phyloP scores from a whole-genome alignment of 139 green algal genomes.

The Volvox africanus region DNA sequence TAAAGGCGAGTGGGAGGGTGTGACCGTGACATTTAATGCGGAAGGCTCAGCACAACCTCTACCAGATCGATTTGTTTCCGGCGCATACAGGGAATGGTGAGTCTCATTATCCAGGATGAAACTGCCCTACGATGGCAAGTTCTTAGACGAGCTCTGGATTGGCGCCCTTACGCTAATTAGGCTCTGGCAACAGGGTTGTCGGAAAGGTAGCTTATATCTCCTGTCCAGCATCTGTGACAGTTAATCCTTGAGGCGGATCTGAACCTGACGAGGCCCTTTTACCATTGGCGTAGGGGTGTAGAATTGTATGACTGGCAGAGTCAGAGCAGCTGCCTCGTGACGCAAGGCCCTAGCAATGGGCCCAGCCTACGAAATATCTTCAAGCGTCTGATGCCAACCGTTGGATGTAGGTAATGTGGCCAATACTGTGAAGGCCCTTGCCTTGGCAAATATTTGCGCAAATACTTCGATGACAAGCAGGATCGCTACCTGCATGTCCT shows the following conservation, averaged over 20 bases:
- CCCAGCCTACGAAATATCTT: background rate
- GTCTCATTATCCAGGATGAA: background rate
- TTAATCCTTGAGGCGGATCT: too few species aligned
- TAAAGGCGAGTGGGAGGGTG: slow-evolving; percentile 79
- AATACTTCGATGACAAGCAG: too few species aligned
- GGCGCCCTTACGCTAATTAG: too few species aligned
- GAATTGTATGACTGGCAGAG: slow-evolving; percentile 82
- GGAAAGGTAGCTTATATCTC: too few species aligned
- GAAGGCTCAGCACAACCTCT: slow-evolving; percentile 60
- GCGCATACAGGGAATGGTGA: slow-evolving; percentile 76
- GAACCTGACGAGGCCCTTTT: too few species aligned
- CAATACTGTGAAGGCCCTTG: too few species aligned
- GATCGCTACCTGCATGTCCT: too few species aligned
- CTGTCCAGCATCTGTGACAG: too few species aligned
- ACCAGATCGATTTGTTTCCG: slow-evolving; percentile 68
- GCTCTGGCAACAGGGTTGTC: too few species aligned
- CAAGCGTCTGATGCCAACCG: slow-evolving; percentile 31
- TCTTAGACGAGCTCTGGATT: too few species aligned
- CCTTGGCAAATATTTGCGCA: too few species aligned
- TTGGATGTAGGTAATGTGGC: slow-evolving; percentile 17
- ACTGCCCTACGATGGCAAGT: too few species aligned
- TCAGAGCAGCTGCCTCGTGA: slow-evolving; percentile 67
- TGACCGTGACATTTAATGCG: slow-evolving; percentile 65
- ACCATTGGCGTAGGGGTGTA: slow-evolving; percentile 62
- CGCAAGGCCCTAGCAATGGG: background rate